Base-by-base conservation (phyloP, 768 basidiomycete species). In the Rhodotorula diobovata region DNA sequence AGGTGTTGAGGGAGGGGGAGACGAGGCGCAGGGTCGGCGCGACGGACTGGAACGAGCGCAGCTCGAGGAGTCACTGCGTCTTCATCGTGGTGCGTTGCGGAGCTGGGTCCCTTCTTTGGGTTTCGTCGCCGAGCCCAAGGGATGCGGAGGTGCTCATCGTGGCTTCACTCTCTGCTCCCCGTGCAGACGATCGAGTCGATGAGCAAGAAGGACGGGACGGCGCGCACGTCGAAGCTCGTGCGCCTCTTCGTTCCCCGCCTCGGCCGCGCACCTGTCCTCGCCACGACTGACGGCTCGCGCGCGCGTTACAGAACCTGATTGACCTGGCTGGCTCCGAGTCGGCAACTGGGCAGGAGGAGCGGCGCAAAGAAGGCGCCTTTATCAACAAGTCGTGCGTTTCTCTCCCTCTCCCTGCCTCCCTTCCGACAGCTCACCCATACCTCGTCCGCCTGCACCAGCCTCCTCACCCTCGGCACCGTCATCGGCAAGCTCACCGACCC, bases 41-140 rank as follows among this genome's bases (percentile, higher is more conserved):
- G 76, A 99, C 96, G n/a, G 95, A 99, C 78, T 99, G 95, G 95
- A 99, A 99, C 79, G 90, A 93, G 77, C 82, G 95, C 68, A 93
- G 91, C 82, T 93, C 91, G 79, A 84, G 95, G 45, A 93, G 91
- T 82, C 95, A 97, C 79, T 91, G 90, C 74, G 90, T 98, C 1
- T 96, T 98, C 80, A 83, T 93, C 41, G 85, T 97, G 39, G 94
- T 98, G 56, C 76, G 82, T 78, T 4, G 2, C 21, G 32, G 39
- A 4, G 37, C 18, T n/a, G n/a, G n/a, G n/a, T n/a, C n/a, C n/a
- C 34, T 7, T 56, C 56, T 21, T 21, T 39, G 14, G 2, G 14
- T 43, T 12, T 43, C 41, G 41, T 15, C 41, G 41, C 5, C 41
- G 39, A 14, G 39, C 41, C 2, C 18, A n/a, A n/a, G n/a, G 14